Percentiles rank a stretch among this genome's conserved stretches.
These are phyloP conservation scores for Monosporozyma aquatica DNA, from an alignment of 805 yeast genomes.

Conservation along the genomic window DNA sequence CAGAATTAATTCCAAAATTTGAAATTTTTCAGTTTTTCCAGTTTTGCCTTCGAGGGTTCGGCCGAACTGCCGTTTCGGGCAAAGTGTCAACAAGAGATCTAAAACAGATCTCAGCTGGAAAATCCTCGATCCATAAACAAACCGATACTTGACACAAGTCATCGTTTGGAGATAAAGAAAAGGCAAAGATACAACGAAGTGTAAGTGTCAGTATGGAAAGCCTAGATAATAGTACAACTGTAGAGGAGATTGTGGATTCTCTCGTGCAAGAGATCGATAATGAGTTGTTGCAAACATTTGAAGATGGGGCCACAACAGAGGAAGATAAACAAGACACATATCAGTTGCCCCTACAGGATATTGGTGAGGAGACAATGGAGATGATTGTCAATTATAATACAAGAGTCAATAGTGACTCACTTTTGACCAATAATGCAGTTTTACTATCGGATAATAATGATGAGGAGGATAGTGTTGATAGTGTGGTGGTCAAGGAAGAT, in stretches of 20 bases:
- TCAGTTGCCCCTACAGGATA: slow-evolving; percentile 22
- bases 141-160: no score
- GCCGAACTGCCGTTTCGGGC: background rate
- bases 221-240: background rate
- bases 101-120: no score
- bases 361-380: slow-evolving; percentile 30
- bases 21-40: no score
- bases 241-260: slow-evolving; percentile 19
- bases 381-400: slow-evolving; percentile 25
- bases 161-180: no score
- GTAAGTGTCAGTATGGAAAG: no score
- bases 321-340: slow-evolving; percentile 4
- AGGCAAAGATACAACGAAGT: no score
- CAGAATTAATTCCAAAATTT: no score
- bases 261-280: slow-evolving; percentile 26
- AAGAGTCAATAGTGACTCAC: slow-evolving; percentile 2
- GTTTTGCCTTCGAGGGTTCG: no score
- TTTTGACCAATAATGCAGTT: no score
- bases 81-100: background rate
- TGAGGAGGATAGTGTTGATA: background rate
- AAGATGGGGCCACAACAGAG: background rate
- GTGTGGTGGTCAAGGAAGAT: background rate
- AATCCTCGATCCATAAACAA: no score
- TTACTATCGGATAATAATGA: background rate
- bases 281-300: slow-evolving; percentile 19